Evolutionary conservation across 176 grass and related monocot species (phyloP).

Genomic region (Aegilops bicornis): DNA sequence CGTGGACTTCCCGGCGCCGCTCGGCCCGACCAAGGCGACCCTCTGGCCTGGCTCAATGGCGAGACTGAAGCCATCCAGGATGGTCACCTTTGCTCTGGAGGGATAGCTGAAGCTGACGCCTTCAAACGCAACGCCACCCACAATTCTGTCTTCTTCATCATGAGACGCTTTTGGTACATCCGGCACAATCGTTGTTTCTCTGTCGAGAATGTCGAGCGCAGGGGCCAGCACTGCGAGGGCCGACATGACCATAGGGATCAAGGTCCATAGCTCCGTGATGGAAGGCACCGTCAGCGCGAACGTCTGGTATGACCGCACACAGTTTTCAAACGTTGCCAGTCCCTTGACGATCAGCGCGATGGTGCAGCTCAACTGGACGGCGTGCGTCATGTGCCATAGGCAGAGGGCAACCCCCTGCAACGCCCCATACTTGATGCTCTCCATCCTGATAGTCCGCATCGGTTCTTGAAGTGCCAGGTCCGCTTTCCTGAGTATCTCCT

Average conservation of each 20-base stretch:
- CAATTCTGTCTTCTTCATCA: slow-evolving; percentile 15
- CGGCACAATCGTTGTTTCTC: slow-evolving; percentile 45
- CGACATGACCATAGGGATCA: slow-evolving; percentile 56
- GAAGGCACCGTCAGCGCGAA: slow-evolving; percentile 59
- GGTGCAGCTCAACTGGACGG: slow-evolving; percentile 57
- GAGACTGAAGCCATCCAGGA: slow-evolving; percentile 49
- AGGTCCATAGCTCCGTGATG: slow-evolving; percentile 62
- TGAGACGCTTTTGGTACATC: slow-evolving; percentile 29
- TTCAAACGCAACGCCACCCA: slow-evolving; percentile 36
- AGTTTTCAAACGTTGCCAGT: slow-evolving; percentile 39
- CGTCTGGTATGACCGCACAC: slow-evolving; percentile 50
- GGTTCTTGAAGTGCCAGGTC: slow-evolving; percentile 50
- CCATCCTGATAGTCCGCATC: slow-evolving; percentile 31
- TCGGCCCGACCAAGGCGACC: slow-evolving; percentile 51
- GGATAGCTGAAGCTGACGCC: slow-evolving; percentile 54
- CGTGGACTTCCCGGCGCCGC: slow-evolving; percentile 56
- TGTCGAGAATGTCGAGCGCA: slow-evolving; percentile 51
- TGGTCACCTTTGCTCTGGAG: slow-evolving; percentile 38
- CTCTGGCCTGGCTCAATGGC: slow-evolving; percentile 39
- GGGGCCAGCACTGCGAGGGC: slow-evolving; percentile 42
- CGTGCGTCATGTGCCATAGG: slow-evolving; percentile 59
- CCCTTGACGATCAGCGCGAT: slow-evolving; percentile 39
- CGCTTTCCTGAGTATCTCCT: slow-evolving; percentile 51
- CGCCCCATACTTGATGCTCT: slow-evolving; percentile 50
- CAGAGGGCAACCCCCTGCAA: slow-evolving; percentile 58